Conservation (phyloP, 2,329 filamentous ascomycete species). For the Phyllachora maydis region DNA sequence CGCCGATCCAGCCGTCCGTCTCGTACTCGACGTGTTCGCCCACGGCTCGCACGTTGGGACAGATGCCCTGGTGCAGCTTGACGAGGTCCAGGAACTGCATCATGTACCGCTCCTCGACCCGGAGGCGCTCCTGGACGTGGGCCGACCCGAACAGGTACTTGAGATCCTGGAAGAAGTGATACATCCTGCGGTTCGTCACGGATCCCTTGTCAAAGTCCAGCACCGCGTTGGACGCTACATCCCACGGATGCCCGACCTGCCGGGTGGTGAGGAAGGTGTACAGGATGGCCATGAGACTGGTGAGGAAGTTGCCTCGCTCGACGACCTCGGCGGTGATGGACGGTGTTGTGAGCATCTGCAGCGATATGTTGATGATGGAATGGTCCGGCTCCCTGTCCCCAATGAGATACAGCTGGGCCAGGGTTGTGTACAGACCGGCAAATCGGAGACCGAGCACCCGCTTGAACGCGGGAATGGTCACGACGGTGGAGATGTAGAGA, state of each 20-base stretch:
- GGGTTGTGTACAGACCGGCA: slow-evolving; percentile 77
- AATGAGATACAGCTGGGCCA: slow-evolving; percentile 88
- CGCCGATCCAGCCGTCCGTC: slow-evolving; percentile 94
- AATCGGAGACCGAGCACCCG: slow-evolving; percentile 83
- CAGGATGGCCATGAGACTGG: slow-evolving; percentile 83
- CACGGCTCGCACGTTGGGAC: slow-evolving; percentile 77
- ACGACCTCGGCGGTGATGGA: slow-evolving; percentile 94
- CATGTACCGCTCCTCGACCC: slow-evolving; percentile 69
- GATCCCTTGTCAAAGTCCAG: slow-evolving; percentile 87
- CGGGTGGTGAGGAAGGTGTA: slow-evolving; percentile 94
- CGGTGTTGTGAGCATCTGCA: slow-evolving; percentile 91
- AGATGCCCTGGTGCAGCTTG: slow-evolving; percentile 92
- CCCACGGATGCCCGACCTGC: slow-evolving; percentile 84
- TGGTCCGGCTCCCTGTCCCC: slow-evolving; percentile 93
- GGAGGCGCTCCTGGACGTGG: slow-evolving; percentile 69
- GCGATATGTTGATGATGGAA: slow-evolving; percentile 91
- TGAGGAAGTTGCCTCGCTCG: slow-evolving; percentile 86
- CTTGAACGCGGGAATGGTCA: slow-evolving; percentile 92
- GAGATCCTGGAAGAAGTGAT: slow-evolving; percentile 92
- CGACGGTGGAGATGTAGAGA: slow-evolving; percentile 89
- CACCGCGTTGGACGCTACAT: slow-evolving; percentile 69
- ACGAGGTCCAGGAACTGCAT: slow-evolving; percentile 90
- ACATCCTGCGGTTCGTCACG: slow-evolving; percentile 86
- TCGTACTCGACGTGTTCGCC: slow-evolving; percentile 97
- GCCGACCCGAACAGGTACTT: slow-evolving; percentile 78